phyloP scores from a whole-genome alignment of 2,329 filamentous ascomycete species.

The Plectosphaerella plurivora region DNA sequence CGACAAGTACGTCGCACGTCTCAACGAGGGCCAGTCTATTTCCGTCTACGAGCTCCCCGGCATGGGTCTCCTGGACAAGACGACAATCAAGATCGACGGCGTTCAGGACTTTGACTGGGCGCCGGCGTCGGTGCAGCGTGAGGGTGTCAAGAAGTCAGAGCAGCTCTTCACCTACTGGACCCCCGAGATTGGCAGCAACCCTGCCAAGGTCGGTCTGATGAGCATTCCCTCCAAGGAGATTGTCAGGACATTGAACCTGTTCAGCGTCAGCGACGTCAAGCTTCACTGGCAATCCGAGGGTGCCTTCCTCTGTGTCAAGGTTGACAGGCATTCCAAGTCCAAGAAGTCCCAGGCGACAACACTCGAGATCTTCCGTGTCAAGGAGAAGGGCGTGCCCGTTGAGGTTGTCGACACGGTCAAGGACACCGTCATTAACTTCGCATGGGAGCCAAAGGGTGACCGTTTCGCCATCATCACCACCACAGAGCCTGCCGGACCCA shows the following conservation, averaged over 20 bases:
- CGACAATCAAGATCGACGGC: constrained; percentile 91
- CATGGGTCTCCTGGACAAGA: constrained; percentile 89
- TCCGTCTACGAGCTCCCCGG: constrained; percentile 85
- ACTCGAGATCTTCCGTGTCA: constrained; percentile 95
- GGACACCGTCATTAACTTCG: constrained; percentile 98
- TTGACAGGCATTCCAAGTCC: constrained; percentile 96
- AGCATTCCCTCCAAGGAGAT: constrained; percentile 92
- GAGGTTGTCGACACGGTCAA: constrained; percentile 98
- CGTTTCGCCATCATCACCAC: constrained; percentile 96
- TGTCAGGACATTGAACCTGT: constrained; percentile 90
- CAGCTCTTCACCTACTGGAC: constrained; percentile 99
- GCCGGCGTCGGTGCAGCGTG: constrained; percentile 74
- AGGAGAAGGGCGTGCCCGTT: constrained; percentile 95
- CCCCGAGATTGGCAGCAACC: constrained; percentile 95
- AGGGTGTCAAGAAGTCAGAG: constrained; percentile 86
- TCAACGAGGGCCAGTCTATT: constrained; percentile 84
- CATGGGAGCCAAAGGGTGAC: constrained; percentile 97
- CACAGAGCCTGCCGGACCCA: constrained; percentile 72
- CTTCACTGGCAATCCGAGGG: constrained; percentile 98
- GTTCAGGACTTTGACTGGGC: constrained; percentile 99
- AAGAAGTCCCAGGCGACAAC: constrained; percentile 98
- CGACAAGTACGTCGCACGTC: constrained; percentile 91
- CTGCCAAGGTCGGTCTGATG: constrained; percentile 95
- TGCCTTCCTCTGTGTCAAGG: constrained; percentile 94
- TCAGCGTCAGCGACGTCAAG: constrained; percentile 97